A percentile compares a stretch with the other conserved stretches of the same genome.
These are phyloP conservation scores for Rhodamnia argentea DNA, from an alignment of 345 rosid genomes.

Conservation along the genomic window DNA sequence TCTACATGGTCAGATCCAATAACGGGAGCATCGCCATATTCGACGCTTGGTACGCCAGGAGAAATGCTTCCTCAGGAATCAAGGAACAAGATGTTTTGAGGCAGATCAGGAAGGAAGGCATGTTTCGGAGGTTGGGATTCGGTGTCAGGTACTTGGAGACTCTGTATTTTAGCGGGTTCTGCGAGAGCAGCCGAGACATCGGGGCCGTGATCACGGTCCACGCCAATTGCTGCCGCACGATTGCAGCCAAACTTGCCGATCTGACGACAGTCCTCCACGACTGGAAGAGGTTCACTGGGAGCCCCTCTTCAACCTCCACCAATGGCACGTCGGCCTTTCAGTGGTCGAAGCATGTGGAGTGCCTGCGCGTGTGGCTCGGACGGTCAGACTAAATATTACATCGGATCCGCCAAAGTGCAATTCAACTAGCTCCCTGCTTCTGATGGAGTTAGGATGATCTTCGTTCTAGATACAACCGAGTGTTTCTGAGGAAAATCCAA, in stretches of 20 bases:
- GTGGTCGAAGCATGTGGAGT: background rate
- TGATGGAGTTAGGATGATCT: background rate
- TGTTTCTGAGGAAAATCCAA: background rate
- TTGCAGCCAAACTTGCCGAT: slow-evolving; percentile 55
- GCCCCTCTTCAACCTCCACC: background rate
- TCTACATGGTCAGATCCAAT: slow-evolving; percentile 55
- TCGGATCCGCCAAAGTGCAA: background rate
- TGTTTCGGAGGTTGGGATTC: slow-evolving; percentile 20
- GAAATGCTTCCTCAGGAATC: slow-evolving; percentile 29
- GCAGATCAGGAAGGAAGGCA: slow-evolving; percentile 26
- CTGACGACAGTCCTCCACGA: slow-evolving; percentile 34
- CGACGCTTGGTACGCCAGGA: slow-evolving; percentile 46
- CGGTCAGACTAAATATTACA: background rate
- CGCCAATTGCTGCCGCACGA: slow-evolving; percentile 69
- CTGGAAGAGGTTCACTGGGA: slow-evolving; percentile 38
- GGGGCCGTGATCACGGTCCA: slow-evolving; percentile 46
- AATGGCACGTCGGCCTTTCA: background rate
- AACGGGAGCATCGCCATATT: slow-evolving; percentile 49
- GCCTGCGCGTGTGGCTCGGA: background rate
- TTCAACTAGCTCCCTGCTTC: background rate
- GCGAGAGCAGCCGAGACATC: slow-evolving; percentile 45
- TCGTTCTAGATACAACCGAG: background rate
- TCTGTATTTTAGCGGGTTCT: slow-evolving; percentile 59
- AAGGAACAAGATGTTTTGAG: slow-evolving; percentile 69
- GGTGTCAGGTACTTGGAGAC: slow-evolving; percentile 38